Evolutionary conservation across 2,329 filamentous ascomycete genomes (phyloP).

Genomic region (Talaromyces sp.): DNA sequence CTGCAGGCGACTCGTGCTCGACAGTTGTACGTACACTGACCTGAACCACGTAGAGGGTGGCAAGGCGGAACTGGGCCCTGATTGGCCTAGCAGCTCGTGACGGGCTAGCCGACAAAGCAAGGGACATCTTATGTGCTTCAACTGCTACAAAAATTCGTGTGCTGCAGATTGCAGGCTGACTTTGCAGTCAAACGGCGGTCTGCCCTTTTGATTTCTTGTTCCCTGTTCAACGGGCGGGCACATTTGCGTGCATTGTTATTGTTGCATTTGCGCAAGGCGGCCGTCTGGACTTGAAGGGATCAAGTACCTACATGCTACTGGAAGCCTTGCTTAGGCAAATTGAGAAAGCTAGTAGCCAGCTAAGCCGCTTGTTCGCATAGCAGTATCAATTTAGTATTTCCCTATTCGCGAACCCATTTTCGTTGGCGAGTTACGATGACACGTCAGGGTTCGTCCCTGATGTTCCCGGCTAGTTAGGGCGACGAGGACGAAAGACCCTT

Average conservation of each 20-base stretch:
- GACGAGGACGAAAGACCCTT: neutral
- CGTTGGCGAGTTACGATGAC: neutral
- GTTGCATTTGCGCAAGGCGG: neutral
- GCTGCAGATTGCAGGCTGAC: neutral
- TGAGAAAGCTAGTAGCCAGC: neutral
- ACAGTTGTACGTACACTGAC: neutral
- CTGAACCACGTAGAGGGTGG: neutral
- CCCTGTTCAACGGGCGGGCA: neutral
- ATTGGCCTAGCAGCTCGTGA: neutral
- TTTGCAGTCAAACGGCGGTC: neutral
- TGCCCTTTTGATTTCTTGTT: neutral
- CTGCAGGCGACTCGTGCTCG: neutral
- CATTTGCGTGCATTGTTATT: neutral
- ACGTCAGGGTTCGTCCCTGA: neutral
- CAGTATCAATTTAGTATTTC: neutral
- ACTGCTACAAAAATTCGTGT: neutral
- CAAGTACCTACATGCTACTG: neutral
- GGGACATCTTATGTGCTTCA: neutral
- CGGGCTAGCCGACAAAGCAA: neutral
- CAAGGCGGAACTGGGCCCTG: neutral
- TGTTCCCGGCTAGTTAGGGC: neutral
- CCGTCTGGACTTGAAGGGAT: neutral
- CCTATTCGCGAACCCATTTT: neutral
- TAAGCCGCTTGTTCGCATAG: neutral
- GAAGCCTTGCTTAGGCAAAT: neutral